Percentiles rank a stretch among this genome's conserved stretches.
phyloP scores from a whole-genome alignment of 2,329 filamentous ascomycete genomes.

The Pseudogymnoascus sp. region DNA sequence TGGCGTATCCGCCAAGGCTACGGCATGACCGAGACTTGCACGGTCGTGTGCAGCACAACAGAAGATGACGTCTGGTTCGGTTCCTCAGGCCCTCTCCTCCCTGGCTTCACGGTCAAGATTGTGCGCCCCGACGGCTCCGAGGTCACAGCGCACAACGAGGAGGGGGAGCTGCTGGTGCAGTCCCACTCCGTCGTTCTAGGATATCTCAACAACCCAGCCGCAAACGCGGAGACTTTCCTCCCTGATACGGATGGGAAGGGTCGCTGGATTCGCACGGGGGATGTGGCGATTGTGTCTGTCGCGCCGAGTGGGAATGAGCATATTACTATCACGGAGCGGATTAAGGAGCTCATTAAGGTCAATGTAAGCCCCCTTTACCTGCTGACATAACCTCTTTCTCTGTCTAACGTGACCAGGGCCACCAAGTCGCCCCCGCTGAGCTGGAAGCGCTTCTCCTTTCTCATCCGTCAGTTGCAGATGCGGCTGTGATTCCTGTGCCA shows the following conservation, averaged over 20 bases:
- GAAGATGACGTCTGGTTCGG: constrained; percentile 60
- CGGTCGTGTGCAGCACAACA: constrained; percentile 54
- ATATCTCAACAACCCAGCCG: constrained; percentile 79
- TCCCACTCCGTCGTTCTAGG: constrained; percentile 70
- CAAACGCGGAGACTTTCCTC: constrained; percentile 70
- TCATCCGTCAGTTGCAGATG: constrained; percentile 68
- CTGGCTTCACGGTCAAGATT: constrained; percentile 56
- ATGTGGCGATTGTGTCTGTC: constrained; percentile 65
- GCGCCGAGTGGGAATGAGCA: constrained; percentile 65
- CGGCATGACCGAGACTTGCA: constrained; percentile 69
- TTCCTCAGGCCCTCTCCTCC: constrained; percentile 62
- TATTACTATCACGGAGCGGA: constrained; percentile 74
- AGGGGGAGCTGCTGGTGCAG: constrained; percentile 74
- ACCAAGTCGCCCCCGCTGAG: constrained; percentile 77
- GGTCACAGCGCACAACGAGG: constrained; percentile 60
- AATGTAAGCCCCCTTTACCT: constrained; percentile 44
- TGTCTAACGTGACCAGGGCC: constrained; percentile 44
- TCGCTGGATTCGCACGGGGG: constrained; percentile 74
- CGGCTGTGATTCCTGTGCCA: constrained; percentile 67
- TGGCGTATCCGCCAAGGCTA: constrained; percentile 67
- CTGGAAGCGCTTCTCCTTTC: constrained; percentile 71
- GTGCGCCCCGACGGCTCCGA: constrained; percentile 61
- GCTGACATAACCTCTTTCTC: background rate
- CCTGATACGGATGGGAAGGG: constrained; percentile 53
- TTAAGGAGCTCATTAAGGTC: constrained; percentile 71